Conservation (phyloP, 805 yeast genomes). For the Ogataea minuta region DNA sequence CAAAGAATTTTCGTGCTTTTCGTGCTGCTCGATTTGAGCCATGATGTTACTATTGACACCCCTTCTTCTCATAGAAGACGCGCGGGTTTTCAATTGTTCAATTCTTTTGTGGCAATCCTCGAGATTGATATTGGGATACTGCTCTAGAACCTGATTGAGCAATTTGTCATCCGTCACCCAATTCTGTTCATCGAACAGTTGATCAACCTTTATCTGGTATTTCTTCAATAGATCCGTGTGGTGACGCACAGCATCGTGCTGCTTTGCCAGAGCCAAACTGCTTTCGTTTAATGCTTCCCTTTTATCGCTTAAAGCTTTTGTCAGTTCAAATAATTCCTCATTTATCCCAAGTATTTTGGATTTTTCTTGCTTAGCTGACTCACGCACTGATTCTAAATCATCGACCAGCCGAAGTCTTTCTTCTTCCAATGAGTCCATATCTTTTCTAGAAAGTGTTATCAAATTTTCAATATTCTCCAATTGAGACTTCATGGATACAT, state of each 20-base stretch:
- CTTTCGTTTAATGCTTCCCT: slow-evolving; percentile 44
- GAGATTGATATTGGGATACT: slow-evolving; percentile 61
- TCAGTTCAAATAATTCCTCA: slow-evolving; percentile 70
- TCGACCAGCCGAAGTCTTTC: slow-evolving; percentile 31
- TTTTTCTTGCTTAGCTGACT: slow-evolving; percentile 51
- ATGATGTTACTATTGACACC: slow-evolving; percentile 78
- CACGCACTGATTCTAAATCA: slow-evolving; percentile 29
- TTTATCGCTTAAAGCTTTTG: slow-evolving; percentile 42
- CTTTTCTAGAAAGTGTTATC: slow-evolving; percentile 37
- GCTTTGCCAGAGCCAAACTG: slow-evolving; percentile 53
- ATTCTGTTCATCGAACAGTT: slow-evolving; percentile 51
- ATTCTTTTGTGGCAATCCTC: slow-evolving; percentile 61
- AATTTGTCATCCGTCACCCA: slow-evolving; percentile 73
- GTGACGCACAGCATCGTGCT: slow-evolving; percentile 47
- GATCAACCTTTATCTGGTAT: slow-evolving; percentile 41
- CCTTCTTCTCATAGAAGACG: slow-evolving; percentile 69
- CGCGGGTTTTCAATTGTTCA: slow-evolving; percentile 52
- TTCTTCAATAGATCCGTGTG: slow-evolving; percentile 28
- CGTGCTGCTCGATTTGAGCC: slow-evolving; percentile 90
- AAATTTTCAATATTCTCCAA: slow-evolving; percentile 35
- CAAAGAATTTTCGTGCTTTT: slow-evolving; percentile 77
- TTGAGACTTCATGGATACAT: slow-evolving; percentile 43
- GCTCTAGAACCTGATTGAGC: slow-evolving; percentile 53
- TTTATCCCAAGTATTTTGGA: slow-evolving; percentile 63
- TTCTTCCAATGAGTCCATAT: slow-evolving; percentile 23